Evolutionary conservation across 192 early-diverging fungal species (phyloP).

Genomic region (Funneliformis geosporum): DNA sequence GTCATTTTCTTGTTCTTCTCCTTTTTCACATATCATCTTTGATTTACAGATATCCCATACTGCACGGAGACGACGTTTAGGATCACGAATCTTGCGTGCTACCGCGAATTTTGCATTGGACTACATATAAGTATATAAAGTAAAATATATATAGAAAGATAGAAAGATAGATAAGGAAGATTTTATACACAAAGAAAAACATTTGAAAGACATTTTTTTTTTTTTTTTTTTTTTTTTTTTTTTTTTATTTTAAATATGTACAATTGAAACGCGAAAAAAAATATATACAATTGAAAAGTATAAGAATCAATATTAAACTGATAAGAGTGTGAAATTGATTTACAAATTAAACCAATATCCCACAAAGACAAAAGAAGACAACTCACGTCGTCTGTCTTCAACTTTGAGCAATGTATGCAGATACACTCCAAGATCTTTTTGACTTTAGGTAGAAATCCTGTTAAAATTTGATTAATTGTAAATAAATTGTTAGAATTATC

Average conservation of each 20-base stretch:
- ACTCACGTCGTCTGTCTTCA: constrained; percentile 81
- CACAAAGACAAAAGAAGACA: background rate
- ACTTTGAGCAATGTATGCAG: constrained; percentile 90
- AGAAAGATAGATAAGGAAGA: background rate
- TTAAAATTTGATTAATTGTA: background rate
- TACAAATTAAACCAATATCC: background rate
- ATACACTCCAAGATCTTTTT: constrained; percentile 98
- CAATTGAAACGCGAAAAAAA: background rate
- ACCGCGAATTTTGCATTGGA: constrained; percentile 67
- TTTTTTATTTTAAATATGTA: background rate
- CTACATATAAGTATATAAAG: constrained; percentile 33
- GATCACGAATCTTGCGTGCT: constrained; percentile 64
- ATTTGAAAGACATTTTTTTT: background rate
- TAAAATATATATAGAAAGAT: background rate
- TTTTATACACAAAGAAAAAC: background rate
- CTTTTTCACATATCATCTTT: constrained; percentile 79
- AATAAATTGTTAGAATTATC: background rate
- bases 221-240: background rate
- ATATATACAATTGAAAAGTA: background rate
- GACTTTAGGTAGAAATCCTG: constrained; percentile 88
- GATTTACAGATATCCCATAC: constrained; percentile 88
- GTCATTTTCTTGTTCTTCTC: constrained; percentile 63
- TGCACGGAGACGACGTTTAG: constrained; percentile 73
- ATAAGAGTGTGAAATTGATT: background rate
- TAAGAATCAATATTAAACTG: background rate